Conservation (phyloP, 768 basidiomycete genomes). For the Scleroderma bovista region DNA sequence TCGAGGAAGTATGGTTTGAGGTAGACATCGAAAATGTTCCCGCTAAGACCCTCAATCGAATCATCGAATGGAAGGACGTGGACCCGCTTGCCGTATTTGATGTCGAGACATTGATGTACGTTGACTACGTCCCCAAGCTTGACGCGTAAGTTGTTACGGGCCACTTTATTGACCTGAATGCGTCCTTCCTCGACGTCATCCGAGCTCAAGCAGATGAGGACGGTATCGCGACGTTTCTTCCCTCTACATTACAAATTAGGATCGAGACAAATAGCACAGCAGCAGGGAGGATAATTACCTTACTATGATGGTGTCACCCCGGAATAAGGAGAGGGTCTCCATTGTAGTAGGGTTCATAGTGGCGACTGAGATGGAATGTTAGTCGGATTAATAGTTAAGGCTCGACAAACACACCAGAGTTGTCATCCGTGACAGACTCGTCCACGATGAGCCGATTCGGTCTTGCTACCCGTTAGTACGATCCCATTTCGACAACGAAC, state of each 20-base stretch:
- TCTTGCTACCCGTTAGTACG: slow-evolving; percentile 13
- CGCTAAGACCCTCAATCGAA: slow-evolving; percentile 95
- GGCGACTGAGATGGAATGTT: slow-evolving; percentile 52
- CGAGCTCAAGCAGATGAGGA: slow-evolving; percentile 91
- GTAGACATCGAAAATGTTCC: slow-evolving; percentile 98
- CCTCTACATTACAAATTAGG: slow-evolving; percentile 47
- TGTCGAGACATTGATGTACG: slow-evolving; percentile 93
- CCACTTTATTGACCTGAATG: slow-evolving; percentile 98
- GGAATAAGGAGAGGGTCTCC: slow-evolving; percentile 90
- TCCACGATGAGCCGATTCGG: slow-evolving; percentile 89
- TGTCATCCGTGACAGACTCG: slow-evolving; percentile 90
- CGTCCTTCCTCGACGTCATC: slow-evolving; percentile 98
- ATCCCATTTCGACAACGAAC: slow-evolving; percentile 2
- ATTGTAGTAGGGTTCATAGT: slow-evolving; percentile 95
- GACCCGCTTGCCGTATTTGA: slow-evolving; percentile 98
- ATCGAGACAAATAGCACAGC: neutral
- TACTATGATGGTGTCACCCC: slow-evolving; percentile 94
- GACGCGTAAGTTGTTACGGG: slow-evolving; percentile 97
- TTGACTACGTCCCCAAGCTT: slow-evolving; percentile 96
- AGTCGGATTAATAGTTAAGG: slow-evolving; percentile 9
- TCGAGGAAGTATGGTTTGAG: slow-evolving; percentile 99
- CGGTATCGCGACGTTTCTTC: slow-evolving; percentile 96
- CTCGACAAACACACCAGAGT: slow-evolving; percentile 63
- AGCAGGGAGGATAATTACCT: slow-evolving; percentile 51
- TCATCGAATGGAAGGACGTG: slow-evolving; percentile 98